These are phyloP conservation scores for Dioscorea cayenensis DNA, from an alignment of 116 monocot genomes.

Conservation along the genomic window DNA sequence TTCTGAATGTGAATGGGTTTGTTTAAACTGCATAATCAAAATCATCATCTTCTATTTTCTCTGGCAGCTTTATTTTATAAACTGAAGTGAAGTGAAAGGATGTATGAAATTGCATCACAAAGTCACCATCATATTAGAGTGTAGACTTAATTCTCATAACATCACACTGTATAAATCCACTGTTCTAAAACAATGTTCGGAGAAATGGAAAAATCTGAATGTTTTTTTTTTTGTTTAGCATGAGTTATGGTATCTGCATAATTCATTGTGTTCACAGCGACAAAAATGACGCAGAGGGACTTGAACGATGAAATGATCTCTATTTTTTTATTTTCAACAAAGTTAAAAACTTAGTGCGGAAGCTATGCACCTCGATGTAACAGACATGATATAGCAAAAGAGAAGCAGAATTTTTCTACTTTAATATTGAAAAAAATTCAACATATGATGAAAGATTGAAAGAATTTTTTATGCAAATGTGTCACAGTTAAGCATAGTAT, in stretches of 20 bases:
- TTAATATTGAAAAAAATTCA: not conserved
- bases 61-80: not conserved
- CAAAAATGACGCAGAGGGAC: no score
- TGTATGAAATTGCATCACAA: not conserved
- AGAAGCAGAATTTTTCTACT: not conserved
- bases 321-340: no score
- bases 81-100: conserved; percentile 17
- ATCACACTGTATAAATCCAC: not conserved
- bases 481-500: not conserved
- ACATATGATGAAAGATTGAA: not conserved
- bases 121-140: not conserved
- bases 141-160: not conserved
- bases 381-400: not conserved
- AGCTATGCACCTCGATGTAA: not conserved
- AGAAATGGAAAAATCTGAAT: no score
- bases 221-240: no score
- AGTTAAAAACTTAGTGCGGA: not conserved
- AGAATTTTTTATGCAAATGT: not conserved
- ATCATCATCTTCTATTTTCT: not conserved
- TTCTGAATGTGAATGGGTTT: conserved; percentile 8
- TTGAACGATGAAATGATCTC: no score
- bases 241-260: no score
- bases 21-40: not conserved
- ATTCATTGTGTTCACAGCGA: no score
- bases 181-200: not conserved